Percentiles rank a stretch among this genome's conserved stretches.
Conservation (phyloP, 768 basidiomycete species). For the Artomyces pyxidatus region DNA sequence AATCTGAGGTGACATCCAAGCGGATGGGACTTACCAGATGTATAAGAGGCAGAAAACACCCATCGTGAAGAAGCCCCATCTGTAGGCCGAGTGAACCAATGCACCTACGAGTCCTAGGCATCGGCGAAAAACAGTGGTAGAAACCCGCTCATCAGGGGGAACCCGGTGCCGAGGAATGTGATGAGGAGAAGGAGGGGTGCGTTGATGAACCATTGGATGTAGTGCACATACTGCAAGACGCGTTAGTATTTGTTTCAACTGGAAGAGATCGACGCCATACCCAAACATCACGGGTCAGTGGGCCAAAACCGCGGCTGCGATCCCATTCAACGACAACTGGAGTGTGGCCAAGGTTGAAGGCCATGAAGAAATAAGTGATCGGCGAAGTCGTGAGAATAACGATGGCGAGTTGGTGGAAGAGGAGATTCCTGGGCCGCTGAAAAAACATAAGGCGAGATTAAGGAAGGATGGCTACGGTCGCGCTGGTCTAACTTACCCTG, state of each 20-base stretch:
- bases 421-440: constrained; percentile 34
- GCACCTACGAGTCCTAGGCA: constrained; percentile 42
- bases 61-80: constrained; percentile 44
- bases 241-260: too few species aligned
- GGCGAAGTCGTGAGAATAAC: constrained; percentile 38
- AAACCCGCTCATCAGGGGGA: constrained; percentile 42
- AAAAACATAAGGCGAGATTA: not conserved
- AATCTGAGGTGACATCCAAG: constrained; percentile 10
- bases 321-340: constrained; percentile 37
- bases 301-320: constrained; percentile 20
- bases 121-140: constrained; percentile 37
- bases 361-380: constrained; percentile 47
- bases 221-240: constrained; percentile 37
- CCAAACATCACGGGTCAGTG: constrained; percentile 33
- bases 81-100: constrained; percentile 42
- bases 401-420: constrained; percentile 42
- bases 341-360: constrained; percentile 44
- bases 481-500: constrained; percentile 20
- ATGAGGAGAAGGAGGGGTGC: constrained; percentile 43
- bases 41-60: constrained; percentile 39
- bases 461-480: not conserved
- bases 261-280: constrained; percentile 22
- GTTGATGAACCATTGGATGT: constrained; percentile 51
- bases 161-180: constrained; percentile 37
- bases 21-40: constrained; percentile 41